Percentiles rank a stretch among this genome's conserved stretches.
These are phyloP conservation scores for Botryosphaeria dothidea DNA, from an alignment of 2,329 filamentous ascomycete genomes.

Conservation along the genomic window DNA sequence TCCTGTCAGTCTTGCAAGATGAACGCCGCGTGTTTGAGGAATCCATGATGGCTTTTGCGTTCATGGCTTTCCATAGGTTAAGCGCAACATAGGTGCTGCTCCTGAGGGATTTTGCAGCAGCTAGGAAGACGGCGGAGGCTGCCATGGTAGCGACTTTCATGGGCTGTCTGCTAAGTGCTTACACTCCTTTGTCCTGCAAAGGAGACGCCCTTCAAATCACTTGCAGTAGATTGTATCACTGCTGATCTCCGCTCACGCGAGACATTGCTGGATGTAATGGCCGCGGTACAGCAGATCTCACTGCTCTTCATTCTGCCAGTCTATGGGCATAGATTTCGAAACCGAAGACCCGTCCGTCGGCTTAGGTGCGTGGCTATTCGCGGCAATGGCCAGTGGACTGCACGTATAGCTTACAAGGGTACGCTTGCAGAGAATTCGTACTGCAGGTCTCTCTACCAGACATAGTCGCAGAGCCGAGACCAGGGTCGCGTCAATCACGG, in stretches of 20 bases:
- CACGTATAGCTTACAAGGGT: too few relatives aligned
- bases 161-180: not conserved
- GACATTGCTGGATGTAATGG: not conserved
- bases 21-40: slow-evolving; percentile 33
- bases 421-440: too few relatives aligned
- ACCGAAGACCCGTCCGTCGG: too few relatives aligned
- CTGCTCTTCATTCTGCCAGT: too few relatives aligned
- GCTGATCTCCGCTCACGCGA: not conserved
- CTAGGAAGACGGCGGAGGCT: not conserved
- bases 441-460: too few relatives aligned
- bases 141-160: not conserved
- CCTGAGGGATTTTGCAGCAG: not conserved
- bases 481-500: too few relatives aligned
- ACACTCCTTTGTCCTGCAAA: not conserved
- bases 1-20: slow-evolving; percentile 28
- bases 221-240: not conserved
- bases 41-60: slow-evolving; percentile 27
- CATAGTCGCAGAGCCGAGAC: too few relatives aligned
- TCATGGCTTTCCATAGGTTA: slow-evolving; percentile 33
- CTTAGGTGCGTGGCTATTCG: too few relatives aligned
- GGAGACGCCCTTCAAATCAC: not conserved
- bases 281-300: not conserved
- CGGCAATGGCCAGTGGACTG: too few relatives aligned
- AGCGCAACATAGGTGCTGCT: slow-evolving; percentile 12
- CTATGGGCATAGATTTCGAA: too few relatives aligned